Conservation (phyloP, 139 green algal genomes). For the Trebouxia sp. region DNA sequence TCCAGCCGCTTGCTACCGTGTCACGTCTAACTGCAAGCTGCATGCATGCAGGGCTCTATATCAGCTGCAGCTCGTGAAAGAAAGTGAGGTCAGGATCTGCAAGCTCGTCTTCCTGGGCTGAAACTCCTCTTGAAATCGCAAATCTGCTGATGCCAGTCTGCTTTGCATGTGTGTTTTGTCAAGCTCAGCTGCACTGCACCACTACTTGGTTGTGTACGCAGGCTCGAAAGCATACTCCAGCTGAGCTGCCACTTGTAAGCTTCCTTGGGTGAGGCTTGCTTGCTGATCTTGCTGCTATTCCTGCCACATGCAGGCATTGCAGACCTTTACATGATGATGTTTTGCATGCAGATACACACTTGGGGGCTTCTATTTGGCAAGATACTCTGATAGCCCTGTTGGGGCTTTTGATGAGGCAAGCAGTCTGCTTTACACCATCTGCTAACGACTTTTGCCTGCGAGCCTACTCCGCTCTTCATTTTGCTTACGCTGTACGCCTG, state of each 20-base stretch:
- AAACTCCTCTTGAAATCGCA: not conserved
- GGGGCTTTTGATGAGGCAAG: slow-evolving; percentile 92
- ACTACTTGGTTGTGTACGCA: slow-evolving; percentile 38
- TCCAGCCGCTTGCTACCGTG: too few species aligned
- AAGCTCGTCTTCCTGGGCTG: not conserved
- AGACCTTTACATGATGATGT: not conserved
- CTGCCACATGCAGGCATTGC: not conserved
- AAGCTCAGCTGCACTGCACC: too few species aligned
- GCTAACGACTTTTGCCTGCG: too few species aligned
- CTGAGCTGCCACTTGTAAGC: slow-evolving; percentile 82
- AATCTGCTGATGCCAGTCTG: not conserved
- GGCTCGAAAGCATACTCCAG: slow-evolving; percentile 82
- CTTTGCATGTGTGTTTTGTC: too few species aligned
- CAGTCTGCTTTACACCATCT: too few species aligned
- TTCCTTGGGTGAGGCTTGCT: slow-evolving; percentile 84
- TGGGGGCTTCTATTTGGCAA: slow-evolving; percentile 91
- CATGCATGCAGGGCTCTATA: slow-evolving; percentile 69
- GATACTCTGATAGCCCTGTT: slow-evolving; percentile 88
- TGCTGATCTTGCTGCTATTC: too few species aligned
- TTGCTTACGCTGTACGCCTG: not conserved
- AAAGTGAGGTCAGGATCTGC: slow-evolving; percentile 52
- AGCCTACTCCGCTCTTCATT: too few species aligned
- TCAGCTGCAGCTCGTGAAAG: slow-evolving; percentile 85
- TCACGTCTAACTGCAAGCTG: not conserved
- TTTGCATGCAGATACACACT: slow-evolving; percentile 76